Evolutionary conservation across 2,329 filamentous ascomycete species (phyloP), one percentile per base, ranked within the genome.

Genomic region (Penicillium sclerotigenum): DNA sequence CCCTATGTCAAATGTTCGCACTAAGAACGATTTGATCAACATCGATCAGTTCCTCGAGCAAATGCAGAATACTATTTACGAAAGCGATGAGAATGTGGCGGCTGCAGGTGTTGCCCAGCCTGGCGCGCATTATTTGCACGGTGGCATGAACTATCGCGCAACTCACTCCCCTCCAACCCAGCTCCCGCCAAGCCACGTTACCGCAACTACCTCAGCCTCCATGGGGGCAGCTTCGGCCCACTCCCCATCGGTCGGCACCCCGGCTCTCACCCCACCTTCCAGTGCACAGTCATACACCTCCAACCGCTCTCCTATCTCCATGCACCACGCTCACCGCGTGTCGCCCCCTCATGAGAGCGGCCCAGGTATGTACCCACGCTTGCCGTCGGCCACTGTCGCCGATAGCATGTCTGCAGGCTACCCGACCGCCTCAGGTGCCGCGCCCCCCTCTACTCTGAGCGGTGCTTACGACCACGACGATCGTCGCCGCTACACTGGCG

Each of bases 1-100:
- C 52, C 86, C 91, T 10, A 91, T 96, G 80, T 86, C 87, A 46
- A 95, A 91, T 67, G 82, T 95, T 54, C 87, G 93, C 69, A 97
- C 92, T 47, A 96, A 97, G 82, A 91, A 86, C 72, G 94, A 99
- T 72, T 81, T 99, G 41, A 80, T 96, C 72, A 91, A 96, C 72
- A 92, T 97, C 68, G 94, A 97, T 73, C 89, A 91, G 70, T 90
- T 97, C 73, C 84, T 99, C 53, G 91, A 96, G 76, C 91, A 97
- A 76, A 93, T 97, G 81, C 92, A 97, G 76, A 87, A 88, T 62
- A 97, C 93, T 43, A 91, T 97, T 47, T 97, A 97, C 71, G 94
- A 97, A 77, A 96, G 88, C 73, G 87, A 91, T 53, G 90, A 87
- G 66, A 87, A 91, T 48, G 87, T 91, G 31, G 90, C 90, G 2